Evolutionary conservation across 129 eudicot genomes (phyloP).

Genomic region (Logfia minima): DNA sequence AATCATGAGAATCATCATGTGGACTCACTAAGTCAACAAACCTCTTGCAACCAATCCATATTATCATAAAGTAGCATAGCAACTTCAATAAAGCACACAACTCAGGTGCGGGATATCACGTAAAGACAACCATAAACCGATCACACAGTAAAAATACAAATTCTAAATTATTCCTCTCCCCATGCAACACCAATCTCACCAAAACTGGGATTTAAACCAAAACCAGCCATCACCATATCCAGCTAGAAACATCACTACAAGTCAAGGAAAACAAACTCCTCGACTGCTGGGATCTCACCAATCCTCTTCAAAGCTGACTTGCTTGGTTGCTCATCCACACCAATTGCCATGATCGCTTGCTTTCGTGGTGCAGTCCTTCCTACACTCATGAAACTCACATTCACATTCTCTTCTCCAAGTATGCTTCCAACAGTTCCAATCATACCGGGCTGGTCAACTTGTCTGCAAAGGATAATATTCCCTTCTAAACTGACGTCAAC

Average conservation of each 20-base stretch:
- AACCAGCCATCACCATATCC: not conserved
- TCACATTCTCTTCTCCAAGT: constrained; percentile 90
- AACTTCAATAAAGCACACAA: constrained; percentile 14
- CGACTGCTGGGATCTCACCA: constrained; percentile 81
- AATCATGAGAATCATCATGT: not conserved
- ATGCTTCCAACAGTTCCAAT: constrained; percentile 85
- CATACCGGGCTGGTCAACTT: constrained; percentile 97
- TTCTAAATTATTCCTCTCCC: constrained; percentile 24
- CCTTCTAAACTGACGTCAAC: constrained; percentile 97
- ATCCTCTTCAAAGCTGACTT: constrained; percentile 70
- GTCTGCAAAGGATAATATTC: constrained; percentile 88
- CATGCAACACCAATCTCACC: constrained; percentile 13
- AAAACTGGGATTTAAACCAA: constrained; percentile 35
- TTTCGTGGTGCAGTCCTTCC: constrained; percentile 88
- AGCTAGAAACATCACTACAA: constrained; percentile 34
- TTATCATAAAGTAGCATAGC: not conserved
- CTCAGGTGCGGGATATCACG: constrained; percentile 20
- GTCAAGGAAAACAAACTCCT: constrained; percentile 87
- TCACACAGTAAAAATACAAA: constrained; percentile 18
- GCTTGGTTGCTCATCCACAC: constrained; percentile 93
- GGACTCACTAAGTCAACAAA: not conserved
- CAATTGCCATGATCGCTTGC: constrained; percentile 93
- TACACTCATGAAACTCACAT: constrained; percentile 95
- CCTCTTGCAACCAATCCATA: not conserved
- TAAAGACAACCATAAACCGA: constrained; percentile 11